phyloP scores from a whole-genome alignment of 768 basidiomycete genomes.

The Kwoniella botswanensis region DNA sequence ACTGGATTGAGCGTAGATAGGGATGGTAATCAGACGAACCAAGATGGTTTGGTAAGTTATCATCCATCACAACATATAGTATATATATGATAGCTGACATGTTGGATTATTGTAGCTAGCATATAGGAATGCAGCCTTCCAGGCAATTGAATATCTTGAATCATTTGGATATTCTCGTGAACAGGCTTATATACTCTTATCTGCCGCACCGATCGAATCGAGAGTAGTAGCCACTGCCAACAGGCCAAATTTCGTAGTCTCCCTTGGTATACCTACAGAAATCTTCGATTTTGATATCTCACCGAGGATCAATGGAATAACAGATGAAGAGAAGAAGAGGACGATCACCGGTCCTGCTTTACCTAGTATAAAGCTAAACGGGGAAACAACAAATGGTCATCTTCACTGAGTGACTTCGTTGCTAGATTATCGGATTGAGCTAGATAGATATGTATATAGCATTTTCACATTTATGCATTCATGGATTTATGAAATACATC shows the following conservation, averaged over 20 bases:
- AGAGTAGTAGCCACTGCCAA: constrained; percentile 17
- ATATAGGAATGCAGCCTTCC: constrained; percentile 78
- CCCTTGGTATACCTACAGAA: constrained; percentile 72
- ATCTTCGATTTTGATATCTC: constrained; percentile 67
- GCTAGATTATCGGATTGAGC: background rate
- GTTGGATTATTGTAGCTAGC: constrained; percentile 56
- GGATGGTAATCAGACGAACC: constrained; percentile 61
- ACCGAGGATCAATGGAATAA: constrained; percentile 4
- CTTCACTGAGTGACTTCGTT: no score
- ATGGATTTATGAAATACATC: background rate
- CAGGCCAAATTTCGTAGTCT: constrained; percentile 78
- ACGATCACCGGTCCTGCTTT: constrained; percentile 7
- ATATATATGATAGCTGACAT: no score
- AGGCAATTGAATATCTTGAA: constrained; percentile 71
- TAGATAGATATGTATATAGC: background rate
- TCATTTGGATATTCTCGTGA: constrained; percentile 78
- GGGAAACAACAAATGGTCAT: background rate
- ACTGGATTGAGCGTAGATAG: constrained; percentile 71
- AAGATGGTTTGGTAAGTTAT: constrained; percentile 46
- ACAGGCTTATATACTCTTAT: constrained; percentile 74
- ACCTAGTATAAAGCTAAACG: constrained; percentile 4
- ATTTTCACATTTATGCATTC: background rate
- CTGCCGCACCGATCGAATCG: constrained; percentile 70
- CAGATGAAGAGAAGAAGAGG: constrained; percentile 2
- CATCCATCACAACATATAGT: no score